Base-by-base conservation (phyloP, 306 rosid genomes). In the Trifolium fragiferum region DNA sequence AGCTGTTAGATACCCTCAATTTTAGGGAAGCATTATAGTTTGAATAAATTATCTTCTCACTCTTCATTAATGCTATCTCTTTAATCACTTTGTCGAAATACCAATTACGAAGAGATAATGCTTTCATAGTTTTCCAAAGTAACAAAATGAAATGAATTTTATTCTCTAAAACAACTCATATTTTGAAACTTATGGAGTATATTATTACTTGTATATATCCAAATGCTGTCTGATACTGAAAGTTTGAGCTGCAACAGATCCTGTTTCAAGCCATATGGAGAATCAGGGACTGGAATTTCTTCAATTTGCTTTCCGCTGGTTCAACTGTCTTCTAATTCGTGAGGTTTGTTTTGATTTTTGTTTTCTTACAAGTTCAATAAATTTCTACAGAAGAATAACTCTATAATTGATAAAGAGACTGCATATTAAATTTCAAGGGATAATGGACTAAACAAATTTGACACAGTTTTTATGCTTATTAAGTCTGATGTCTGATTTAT, bases 291-390 rank as follows among this genome's bases (percentile, higher is more conserved):
- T 93, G 76, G 98, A 93, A 46, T 93, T 91, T 91, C 94, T 93
- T 86, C 98, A 93, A 82, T 93, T 93, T 85, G 97, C 98, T 80
- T 93, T 93, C 85, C 94, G 98, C 68, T 93, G 98, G 98, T 91
- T 89, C 91, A 93, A 93, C 84, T 93, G 98, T 86, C 97, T 93
- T 74, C 82, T 93, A 76, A 93, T 93, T 78, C 96, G 98, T 0
- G 98, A 93, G 98, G 98, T 93, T 82, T 74, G 81, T 72, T 76
- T 25, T 73, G 53, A 62, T 51, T 60, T 21, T 75, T 44, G 54
- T 58, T 59, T 19, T 32, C 65, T 8, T 33, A 20, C 13, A 23
- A 62, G 53, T 81, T 38, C 57, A 21, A 47, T 61, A 76, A 20
- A 72, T 68, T 60, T 68, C 55, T 38, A 21, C 20, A 18, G 33